Conservation (phyloP, 257 asterid genomes). For the Rehmannia glutinosa region DNA sequence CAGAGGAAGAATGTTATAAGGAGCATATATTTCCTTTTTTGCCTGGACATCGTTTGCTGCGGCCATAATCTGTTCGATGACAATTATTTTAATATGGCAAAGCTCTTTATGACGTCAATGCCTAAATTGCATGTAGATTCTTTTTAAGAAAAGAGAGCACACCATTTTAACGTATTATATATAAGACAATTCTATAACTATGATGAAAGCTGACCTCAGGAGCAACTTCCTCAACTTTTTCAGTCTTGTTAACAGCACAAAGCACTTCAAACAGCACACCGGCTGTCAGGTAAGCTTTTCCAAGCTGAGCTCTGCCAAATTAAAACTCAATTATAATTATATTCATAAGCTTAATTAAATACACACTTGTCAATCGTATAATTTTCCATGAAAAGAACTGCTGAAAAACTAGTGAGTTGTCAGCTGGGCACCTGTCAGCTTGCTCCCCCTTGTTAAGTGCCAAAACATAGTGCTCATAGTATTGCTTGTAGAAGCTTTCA, state of each 20-base stretch:
- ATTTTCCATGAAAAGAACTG: slow-evolving; percentile 7
- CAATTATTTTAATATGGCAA: slow-evolving; percentile 3
- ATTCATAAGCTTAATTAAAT: neutral
- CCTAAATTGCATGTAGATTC: slow-evolving; percentile 6
- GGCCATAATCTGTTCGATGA: slow-evolving; percentile 57
- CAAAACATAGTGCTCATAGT: slow-evolving; percentile 73
- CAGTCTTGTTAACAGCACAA: slow-evolving; percentile 79
- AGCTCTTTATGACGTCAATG: neutral
- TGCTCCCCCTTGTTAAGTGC: slow-evolving; percentile 81
- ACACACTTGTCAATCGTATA: neutral
- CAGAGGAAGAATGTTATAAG: slow-evolving; percentile 70
- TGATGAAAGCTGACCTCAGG: slow-evolving; percentile 55
- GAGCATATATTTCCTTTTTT: slow-evolving; percentile 73
- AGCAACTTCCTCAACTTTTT: slow-evolving; percentile 78
- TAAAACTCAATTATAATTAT: slow-evolving; percentile 1
- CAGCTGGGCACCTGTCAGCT: slow-evolving; percentile 60
- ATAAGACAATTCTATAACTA: neutral
- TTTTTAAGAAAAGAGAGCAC: neutral
- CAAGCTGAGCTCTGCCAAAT: slow-evolving; percentile 73
- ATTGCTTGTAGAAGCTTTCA: slow-evolving; percentile 79
- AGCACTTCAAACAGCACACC: slow-evolving; percentile 86
- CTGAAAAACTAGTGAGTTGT: slow-evolving; percentile 6
- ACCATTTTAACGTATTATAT: neutral
- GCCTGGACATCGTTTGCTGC: slow-evolving; percentile 81
- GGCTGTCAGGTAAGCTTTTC: slow-evolving; percentile 81